These are phyloP conservation scores for Aspergillus affinis DNA, from an alignment of 495 filamentous ascomycete genomes.

Conservation along the genomic window DNA sequence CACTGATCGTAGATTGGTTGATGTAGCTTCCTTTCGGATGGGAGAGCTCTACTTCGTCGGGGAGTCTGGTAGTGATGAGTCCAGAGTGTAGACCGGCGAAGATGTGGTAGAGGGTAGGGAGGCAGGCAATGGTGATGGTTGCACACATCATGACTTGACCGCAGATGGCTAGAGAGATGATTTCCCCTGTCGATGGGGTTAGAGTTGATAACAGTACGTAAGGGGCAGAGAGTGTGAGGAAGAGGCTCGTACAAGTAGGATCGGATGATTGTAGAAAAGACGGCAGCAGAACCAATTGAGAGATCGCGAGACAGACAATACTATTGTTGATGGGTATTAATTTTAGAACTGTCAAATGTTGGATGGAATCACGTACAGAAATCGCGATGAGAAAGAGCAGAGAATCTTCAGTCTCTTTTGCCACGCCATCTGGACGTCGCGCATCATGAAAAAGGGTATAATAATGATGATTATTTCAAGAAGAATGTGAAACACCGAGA, in stretches of 20 bases:
- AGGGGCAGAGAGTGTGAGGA: not conserved
- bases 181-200: constrained; percentile 18
- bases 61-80: constrained; percentile 30
- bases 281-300: constrained; percentile 22
- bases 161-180: constrained; percentile 14
- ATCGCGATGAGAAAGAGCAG: constrained; percentile 22
- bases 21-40: constrained; percentile 19
- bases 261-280: constrained; percentile 23
- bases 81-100: constrained; percentile 36
- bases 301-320: constrained; percentile 23
- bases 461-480: constrained; percentile 23
- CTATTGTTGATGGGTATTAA: constrained; percentile 5
- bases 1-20: constrained; percentile 11
- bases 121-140: constrained; percentile 29
- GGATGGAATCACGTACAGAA: constrained; percentile 13
- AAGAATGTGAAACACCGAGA: constrained; percentile 25
- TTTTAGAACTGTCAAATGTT: not conserved
- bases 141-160: constrained; percentile 30
- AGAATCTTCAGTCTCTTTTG: constrained; percentile 25
- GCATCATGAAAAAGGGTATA: constrained; percentile 28
- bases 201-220: not conserved
- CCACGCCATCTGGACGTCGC: constrained; percentile 24
- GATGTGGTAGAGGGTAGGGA: constrained; percentile 40
- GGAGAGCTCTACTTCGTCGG: constrained; percentile 22
- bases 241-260: constrained; percentile 20